Evolutionary conservation across 352 stramenopile species (phyloP).

Genomic region (Phytophthora litchii): DNA sequence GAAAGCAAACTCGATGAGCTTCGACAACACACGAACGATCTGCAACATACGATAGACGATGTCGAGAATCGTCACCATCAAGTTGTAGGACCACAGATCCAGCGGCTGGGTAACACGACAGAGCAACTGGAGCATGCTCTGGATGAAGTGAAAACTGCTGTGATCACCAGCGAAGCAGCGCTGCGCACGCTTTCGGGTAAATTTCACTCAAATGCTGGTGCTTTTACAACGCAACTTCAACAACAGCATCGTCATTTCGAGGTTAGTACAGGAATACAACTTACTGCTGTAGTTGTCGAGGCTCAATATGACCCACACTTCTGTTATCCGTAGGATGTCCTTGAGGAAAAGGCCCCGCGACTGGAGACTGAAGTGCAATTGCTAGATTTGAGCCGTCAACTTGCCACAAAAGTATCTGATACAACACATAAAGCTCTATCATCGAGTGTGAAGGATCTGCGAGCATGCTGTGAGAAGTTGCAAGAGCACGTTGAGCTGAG

Average conservation of each 20-base stretch:
- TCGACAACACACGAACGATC: slow-evolving; percentile 16
- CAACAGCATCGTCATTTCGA: slow-evolving; percentile 36
- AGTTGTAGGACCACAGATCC: slow-evolving; percentile 16
- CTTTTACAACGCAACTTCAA: slow-evolving; percentile 33
- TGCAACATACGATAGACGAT: slow-evolving; percentile 22
- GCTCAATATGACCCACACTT: not conserved
- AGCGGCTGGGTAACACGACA: slow-evolving; percentile 20
- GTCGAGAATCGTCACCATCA: slow-evolving; percentile 21
- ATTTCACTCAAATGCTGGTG: slow-evolving; percentile 34
- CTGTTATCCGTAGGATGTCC: slow-evolving; percentile 14
- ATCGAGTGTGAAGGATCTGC: slow-evolving; percentile 17
- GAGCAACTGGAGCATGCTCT: slow-evolving; percentile 27
- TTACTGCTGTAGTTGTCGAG: not conserved
- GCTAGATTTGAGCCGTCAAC: slow-evolving; percentile 21
- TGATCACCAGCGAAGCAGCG: slow-evolving; percentile 26
- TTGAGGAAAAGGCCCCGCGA: slow-evolving; percentile 27
- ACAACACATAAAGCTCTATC: slow-evolving; percentile 21
- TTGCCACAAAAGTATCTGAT: slow-evolving; percentile 21
- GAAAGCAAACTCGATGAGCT: slow-evolving; percentile 17
- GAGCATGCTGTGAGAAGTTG: slow-evolving; percentile 32
- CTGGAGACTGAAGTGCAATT: slow-evolving; percentile 25
- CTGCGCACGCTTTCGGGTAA: slow-evolving; percentile 44
- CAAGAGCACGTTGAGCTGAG: slow-evolving; percentile 55
- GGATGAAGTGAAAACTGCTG: slow-evolving; percentile 22
- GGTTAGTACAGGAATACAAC: slow-evolving; percentile 18